Percentiles rank a stretch among this genome's conserved stretches.
Evolutionary conservation across 352 stramenopile species (phyloP).

Genomic region (Globisporangium yorkense): DNA sequence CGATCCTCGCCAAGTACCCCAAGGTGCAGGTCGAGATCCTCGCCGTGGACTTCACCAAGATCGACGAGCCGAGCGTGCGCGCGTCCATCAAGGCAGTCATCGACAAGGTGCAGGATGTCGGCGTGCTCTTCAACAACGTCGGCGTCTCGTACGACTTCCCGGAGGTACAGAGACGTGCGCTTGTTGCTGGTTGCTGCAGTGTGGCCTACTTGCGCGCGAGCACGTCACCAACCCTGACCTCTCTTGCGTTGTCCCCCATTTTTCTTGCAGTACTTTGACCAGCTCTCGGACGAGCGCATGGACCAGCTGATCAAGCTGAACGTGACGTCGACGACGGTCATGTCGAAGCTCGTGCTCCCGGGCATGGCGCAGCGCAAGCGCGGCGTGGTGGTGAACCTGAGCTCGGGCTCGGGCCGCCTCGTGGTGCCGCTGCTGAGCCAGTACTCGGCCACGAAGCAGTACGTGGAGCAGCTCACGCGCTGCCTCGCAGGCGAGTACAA

Average conservation of each 20-base stretch:
- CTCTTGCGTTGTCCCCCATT: neutral
- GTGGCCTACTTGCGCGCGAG: too few relatives aligned
- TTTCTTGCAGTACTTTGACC: slow-evolving; percentile 88
- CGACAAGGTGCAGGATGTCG: slow-evolving; percentile 88
- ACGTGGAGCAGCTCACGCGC: slow-evolving; percentile 96
- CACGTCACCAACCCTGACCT: neutral
- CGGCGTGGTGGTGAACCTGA: slow-evolving; percentile 97
- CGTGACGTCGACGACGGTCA: slow-evolving; percentile 65
- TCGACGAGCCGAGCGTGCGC: slow-evolving; percentile 71
- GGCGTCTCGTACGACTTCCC: slow-evolving; percentile 98
- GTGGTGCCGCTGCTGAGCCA: slow-evolving; percentile 94
- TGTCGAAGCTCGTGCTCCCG: slow-evolving; percentile 85
- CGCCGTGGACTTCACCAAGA: slow-evolving; percentile 93
- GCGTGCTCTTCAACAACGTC: slow-evolving; percentile 99
- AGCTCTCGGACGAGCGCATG: slow-evolving; percentile 93
- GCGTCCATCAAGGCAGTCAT: slow-evolving; percentile 43
- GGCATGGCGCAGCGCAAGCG: slow-evolving; percentile 94
- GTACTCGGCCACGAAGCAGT: slow-evolving; percentile 98
- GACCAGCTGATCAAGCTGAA: slow-evolving; percentile 90
- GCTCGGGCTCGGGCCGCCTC: slow-evolving; percentile 93
- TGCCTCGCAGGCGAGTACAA: slow-evolving; percentile 95
- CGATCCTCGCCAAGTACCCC: slow-evolving; percentile 93
- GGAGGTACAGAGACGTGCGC: slow-evolving; percentile 19
- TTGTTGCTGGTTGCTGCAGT: neutral
- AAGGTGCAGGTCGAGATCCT: slow-evolving; percentile 82